A percentile compares a stretch with the other conserved stretches of the same genome.
These are phyloP conservation scores for Stentor coeruleus DNA, from an alignment of 73 alveolate genomes.

Conservation along the genomic window DNA sequence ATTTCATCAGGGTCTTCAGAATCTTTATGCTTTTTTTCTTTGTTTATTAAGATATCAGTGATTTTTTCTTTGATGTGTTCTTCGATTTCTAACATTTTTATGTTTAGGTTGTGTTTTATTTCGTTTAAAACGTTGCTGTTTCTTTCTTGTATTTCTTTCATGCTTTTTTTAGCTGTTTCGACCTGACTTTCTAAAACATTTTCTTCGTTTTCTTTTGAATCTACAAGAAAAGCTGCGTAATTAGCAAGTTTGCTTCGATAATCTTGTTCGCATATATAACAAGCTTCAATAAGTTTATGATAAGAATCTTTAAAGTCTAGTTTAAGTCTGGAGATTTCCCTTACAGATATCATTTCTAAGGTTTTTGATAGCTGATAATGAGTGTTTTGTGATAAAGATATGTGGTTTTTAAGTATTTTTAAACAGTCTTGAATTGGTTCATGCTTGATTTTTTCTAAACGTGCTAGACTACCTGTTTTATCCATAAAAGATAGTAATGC, in stretches of 20 bases:
- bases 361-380: not conserved
- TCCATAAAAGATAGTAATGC: not conserved
- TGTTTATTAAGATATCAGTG: not conserved
- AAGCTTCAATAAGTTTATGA: not conserved
- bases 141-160: not conserved
- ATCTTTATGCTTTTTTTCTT: not conserved
- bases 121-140: not conserved
- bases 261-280: not conserved
- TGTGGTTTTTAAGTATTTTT: not conserved
- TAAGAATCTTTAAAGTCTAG: not conserved
- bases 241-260: not conserved
- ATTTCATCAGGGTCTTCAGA: not conserved
- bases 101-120: not conserved
- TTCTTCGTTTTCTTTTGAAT: no score
- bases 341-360: not conserved
- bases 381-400: not conserved
- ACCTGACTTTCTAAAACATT: not conserved
- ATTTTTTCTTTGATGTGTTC: not conserved
- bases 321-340: not conserved
- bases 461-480: not conserved
- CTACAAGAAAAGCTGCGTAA: not conserved
- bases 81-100: not conserved
- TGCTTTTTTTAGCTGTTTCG: not conserved
- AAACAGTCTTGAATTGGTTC: not conserved
- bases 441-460: not conserved